Conservation (phyloP, 2,329 filamentous ascomycete species). For the Botrytis paeoniae region DNA sequence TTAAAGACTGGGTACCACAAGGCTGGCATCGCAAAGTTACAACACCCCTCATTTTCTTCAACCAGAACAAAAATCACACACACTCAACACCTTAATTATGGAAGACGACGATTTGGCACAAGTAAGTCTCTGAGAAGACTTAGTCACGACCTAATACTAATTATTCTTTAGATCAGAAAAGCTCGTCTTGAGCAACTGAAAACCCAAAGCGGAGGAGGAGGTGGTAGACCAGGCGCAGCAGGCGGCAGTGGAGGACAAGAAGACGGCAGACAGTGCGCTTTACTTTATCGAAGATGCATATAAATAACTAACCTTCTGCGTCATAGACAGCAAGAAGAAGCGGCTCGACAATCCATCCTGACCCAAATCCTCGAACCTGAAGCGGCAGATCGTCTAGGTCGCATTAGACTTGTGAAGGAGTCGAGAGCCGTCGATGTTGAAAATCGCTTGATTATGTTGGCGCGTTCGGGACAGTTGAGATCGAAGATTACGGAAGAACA, state of each 20-base stretch:
- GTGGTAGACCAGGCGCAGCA: slow-evolving; percentile 45
- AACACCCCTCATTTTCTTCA: slow-evolving; percentile 13
- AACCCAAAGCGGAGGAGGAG: slow-evolving; percentile 57
- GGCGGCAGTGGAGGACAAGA: slow-evolving; percentile 51
- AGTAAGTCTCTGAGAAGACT: slow-evolving; percentile 22
- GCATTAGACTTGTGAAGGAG: slow-evolving; percentile 94
- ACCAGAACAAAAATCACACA: neutral
- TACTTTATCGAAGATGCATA: slow-evolving; percentile 23
- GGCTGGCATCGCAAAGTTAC: neutral
- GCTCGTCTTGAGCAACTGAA: slow-evolving; percentile 93
- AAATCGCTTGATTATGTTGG: slow-evolving; percentile 88
- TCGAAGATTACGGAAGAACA: slow-evolving; percentile 88
- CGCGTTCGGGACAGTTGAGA: slow-evolving; percentile 80
- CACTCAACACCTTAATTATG: slow-evolving; percentile 27
- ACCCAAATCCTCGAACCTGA: slow-evolving; percentile 92
- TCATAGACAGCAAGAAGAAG: slow-evolving; percentile 53
- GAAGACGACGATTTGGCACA: slow-evolving; percentile 39
- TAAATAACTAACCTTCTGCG: neutral
- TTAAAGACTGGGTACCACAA: neutral
- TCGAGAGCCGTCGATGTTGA: slow-evolving; percentile 86
- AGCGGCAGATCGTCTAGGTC: slow-evolving; percentile 86
- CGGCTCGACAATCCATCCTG: slow-evolving; percentile 74
- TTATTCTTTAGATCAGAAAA: slow-evolving; percentile 68
- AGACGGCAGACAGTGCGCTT: slow-evolving; percentile 61
- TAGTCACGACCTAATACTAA: neutral